Conservation (phyloP, 148 eudicot species). For the Rheum nobile region DNA sequence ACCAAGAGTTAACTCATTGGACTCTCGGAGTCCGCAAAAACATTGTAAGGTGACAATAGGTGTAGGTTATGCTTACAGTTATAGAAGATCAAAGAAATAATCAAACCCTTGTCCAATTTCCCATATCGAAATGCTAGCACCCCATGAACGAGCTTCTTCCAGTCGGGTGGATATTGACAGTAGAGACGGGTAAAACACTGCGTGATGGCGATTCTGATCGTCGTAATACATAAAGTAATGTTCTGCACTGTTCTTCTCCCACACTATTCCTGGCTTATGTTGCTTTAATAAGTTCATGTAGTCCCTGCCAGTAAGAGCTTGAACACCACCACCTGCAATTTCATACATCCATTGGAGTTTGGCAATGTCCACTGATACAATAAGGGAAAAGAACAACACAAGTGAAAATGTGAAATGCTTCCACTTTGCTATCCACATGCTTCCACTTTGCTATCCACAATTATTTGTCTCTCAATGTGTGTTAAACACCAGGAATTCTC, state of each 20-base stretch:
- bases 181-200: slow-evolving; percentile 77
- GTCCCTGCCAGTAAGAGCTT: slow-evolving; percentile 68
- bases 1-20: background rate
- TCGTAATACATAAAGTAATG: slow-evolving; percentile 72
- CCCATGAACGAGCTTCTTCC: slow-evolving; percentile 78
- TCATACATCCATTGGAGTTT: background rate
- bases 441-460: background rate
- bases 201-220: slow-evolving; percentile 46
- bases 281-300: slow-evolving; percentile 66
- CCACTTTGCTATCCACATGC: background rate
- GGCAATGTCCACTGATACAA: background rate
- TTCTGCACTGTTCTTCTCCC: slow-evolving; percentile 77
- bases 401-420: background rate
- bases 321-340: slow-evolving; percentile 52
- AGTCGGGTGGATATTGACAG: slow-evolving; percentile 62
- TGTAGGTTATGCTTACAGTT: slow-evolving; percentile 6
- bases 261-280: slow-evolving; percentile 51
- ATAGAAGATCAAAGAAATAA: slow-evolving; percentile 69
- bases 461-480: background rate
- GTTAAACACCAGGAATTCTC: background rate
- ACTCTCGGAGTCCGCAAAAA: background rate
- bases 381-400: background rate
- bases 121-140: slow-evolving; percentile 96
- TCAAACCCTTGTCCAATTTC: slow-evolving; percentile 99
- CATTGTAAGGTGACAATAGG: background rate